phyloP scores from a whole-genome alignment of 2,329 filamentous ascomycete species.

The Botrytis sinoallii region DNA sequence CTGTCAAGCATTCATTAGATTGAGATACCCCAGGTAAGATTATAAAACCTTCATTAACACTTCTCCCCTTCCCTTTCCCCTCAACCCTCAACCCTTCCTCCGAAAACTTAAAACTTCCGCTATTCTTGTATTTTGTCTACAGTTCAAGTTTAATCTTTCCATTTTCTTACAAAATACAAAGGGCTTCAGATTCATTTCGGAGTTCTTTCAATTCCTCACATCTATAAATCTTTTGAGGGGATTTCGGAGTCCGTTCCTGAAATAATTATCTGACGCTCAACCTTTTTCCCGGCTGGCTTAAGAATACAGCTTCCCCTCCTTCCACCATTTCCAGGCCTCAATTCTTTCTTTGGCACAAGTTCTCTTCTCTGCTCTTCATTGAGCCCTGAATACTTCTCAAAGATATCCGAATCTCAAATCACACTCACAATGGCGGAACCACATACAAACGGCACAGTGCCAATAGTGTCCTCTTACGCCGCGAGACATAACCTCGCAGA shows the following conservation, averaged over 20 bases:
- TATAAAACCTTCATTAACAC: neutral
- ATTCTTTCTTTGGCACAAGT: constrained; percentile 28
- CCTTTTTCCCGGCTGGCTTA: constrained; percentile 17
- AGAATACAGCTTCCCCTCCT: constrained; percentile 1
- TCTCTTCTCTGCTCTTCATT: constrained; percentile 30
- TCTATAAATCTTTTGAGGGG: neutral
- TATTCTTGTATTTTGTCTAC: neutral
- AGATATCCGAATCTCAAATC: neutral
- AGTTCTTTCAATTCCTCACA: neutral
- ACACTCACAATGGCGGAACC: constrained; percentile 20
- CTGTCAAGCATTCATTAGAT: neutral
- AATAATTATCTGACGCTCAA: constrained; percentile 14
- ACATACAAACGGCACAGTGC: constrained; percentile 43
- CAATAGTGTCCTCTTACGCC: constrained; percentile 56
- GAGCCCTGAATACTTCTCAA: constrained; percentile 25
- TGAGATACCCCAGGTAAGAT: constrained; percentile 12
- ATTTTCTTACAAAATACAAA: neutral
- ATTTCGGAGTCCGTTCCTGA: neutral
- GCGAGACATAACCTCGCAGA: constrained; percentile 79
- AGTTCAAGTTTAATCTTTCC: neutral
- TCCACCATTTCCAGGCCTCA: constrained; percentile 14
- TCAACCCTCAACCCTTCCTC: neutral
- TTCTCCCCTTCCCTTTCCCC: neutral
- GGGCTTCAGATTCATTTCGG: neutral
- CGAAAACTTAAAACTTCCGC: neutral